Evolutionary conservation across 345 rosid species (phyloP).

Genomic region (Boechera retrofracta): DNA sequence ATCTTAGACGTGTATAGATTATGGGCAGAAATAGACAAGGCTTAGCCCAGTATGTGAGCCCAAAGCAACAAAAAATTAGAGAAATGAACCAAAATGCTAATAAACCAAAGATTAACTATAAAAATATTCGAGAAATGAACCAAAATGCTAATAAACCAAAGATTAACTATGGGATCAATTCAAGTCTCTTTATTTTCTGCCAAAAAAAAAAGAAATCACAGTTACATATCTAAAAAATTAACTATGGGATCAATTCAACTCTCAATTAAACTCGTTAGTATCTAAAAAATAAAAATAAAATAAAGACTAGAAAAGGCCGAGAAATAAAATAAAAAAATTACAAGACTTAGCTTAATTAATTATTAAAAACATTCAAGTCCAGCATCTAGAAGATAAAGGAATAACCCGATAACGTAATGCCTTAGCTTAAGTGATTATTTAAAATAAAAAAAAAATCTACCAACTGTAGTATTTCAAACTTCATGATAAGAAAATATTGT

Average conservation of each 20-base stretch:
- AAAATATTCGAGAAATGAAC: neutral
- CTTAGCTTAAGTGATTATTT: neutral
- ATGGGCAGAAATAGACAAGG: conserved; percentile 14
- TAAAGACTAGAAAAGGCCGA: neutral
- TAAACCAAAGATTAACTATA: neutral
- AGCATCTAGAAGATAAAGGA: conserved; percentile 13
- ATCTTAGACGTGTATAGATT: neutral
- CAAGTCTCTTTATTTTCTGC: too few relatives aligned
- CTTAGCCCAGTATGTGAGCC: neutral
- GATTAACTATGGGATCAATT: neutral
- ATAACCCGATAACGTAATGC: conserved; percentile 23
- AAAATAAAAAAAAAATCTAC: neutral
- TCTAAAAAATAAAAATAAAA: too few relatives aligned
- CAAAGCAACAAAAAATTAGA: neutral
- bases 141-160: neutral
- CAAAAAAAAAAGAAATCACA: too few relatives aligned
- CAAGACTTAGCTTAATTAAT: neutral
- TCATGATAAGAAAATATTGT: neutral
- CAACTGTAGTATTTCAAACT: conserved; percentile 7
- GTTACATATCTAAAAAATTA: too few relatives aligned
- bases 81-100: neutral
- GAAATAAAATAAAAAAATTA: too few relatives aligned
- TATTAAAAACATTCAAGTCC: too few relatives aligned
- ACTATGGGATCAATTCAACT: too few relatives aligned
- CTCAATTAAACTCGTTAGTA: too few relatives aligned